Conservation (phyloP, 1,139 yeast genomes). For the Sugiyamaella neomexicana region DNA sequence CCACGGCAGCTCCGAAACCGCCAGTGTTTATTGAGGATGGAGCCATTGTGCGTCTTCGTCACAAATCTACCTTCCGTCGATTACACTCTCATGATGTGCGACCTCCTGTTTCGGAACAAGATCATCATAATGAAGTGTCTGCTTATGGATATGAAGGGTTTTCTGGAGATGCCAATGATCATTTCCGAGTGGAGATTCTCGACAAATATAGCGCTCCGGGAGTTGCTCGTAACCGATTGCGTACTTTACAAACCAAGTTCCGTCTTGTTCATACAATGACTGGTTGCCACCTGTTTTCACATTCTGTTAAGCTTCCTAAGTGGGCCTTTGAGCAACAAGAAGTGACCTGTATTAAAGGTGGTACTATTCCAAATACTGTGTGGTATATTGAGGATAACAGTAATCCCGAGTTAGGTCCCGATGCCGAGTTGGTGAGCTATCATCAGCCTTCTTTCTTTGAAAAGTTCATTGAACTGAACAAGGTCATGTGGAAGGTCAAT, state of each 20-base stretch:
- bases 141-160: constrained; percentile 92
- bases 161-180: constrained; percentile 93
- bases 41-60: constrained; percentile 75
- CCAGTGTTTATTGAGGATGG: constrained; percentile 67
- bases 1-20: constrained; percentile 34
- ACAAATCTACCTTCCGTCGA: constrained; percentile 68
- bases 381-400: constrained; percentile 87
- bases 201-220: constrained; percentile 56
- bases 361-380: constrained; percentile 67
- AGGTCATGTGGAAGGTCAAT: constrained; percentile 90
- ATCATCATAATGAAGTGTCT: constrained; percentile 95
- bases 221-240: constrained; percentile 60
- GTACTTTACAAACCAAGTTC: constrained; percentile 81
- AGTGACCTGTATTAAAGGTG: constrained; percentile 87
- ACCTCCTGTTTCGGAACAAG: constrained; percentile 88
- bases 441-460: constrained; percentile 60
- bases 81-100: constrained; percentile 95
- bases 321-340: constrained; percentile 99
- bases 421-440: constrained; percentile 61
- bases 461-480: constrained; percentile 76
- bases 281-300: constrained; percentile 87
- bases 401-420: constrained; percentile 42
- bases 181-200: constrained; percentile 86
- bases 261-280: constrained; percentile 86
- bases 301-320: constrained; percentile 79